Percentiles rank a stretch among this genome's conserved stretches.
Evolutionary conservation across 495 filamentous ascomycete genomes (phyloP).

Genomic region (Podospora appendiculata): DNA sequence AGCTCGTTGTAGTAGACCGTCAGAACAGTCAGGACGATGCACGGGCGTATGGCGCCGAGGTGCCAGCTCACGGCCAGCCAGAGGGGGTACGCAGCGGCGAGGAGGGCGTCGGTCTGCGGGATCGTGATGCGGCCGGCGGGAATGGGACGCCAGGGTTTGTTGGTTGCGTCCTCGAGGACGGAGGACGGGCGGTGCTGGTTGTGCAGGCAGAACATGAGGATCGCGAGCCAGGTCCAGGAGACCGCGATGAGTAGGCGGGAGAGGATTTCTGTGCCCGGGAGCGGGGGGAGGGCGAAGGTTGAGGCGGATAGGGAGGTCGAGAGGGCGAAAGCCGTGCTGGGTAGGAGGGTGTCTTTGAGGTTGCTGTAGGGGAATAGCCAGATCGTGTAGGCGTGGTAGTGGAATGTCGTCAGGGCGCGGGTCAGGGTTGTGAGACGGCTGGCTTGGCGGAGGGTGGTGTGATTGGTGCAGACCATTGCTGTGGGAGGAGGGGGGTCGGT

Average conservation of each 20-base stretch:
- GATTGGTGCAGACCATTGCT: too few relatives aligned
- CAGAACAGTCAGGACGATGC: too few relatives aligned
- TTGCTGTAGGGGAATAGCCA: constrained; percentile 28
- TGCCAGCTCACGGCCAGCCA: too few relatives aligned
- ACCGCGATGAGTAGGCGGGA: constrained; percentile 14
- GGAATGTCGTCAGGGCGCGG: background rate
- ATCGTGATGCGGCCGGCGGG: constrained; percentile 32
- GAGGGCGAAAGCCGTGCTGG: background rate
- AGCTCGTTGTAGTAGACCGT: too few relatives aligned
- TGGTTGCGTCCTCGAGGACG: constrained; percentile 43
- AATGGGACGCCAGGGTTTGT: constrained; percentile 54
- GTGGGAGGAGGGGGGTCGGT: too few relatives aligned
- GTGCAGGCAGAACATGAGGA: constrained; percentile 36
- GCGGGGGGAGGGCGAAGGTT: background rate
- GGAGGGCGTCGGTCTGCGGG: constrained; percentile 15
- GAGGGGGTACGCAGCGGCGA: too few relatives aligned
- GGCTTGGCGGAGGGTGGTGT: too few relatives aligned
- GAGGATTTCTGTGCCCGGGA: background rate
- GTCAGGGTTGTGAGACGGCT: too few relatives aligned
- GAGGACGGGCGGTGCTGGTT: constrained; percentile 44
- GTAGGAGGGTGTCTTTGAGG: constrained; percentile 9
- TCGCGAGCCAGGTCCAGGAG: constrained; percentile 23
- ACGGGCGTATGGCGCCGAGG: too few relatives aligned
- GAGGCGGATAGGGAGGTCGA: background rate
- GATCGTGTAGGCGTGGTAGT: constrained; percentile 9